Evolutionary conservation across 345 rosid genomes (phyloP).

Genomic region (Limnanthes douglasii): DNA sequence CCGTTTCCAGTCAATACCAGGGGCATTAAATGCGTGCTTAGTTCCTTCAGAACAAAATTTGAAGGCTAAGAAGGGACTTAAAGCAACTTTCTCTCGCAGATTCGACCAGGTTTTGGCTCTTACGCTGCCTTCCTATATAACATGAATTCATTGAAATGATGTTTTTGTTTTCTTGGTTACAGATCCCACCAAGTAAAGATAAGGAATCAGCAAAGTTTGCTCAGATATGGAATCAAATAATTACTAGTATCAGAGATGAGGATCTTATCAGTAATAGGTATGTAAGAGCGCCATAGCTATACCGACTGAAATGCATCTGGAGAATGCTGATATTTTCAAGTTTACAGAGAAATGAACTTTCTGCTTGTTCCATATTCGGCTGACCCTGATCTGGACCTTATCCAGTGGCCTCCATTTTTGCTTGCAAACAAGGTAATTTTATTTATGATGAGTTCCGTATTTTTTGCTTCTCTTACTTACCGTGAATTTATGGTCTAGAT

Average conservation of each 20-base stretch:
- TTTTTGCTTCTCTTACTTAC: constrained; percentile 1
- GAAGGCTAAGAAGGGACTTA: constrained; percentile 13
- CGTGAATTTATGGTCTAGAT: constrained; percentile 17
- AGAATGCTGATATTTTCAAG: background rate
- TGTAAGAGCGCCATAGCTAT: no score
- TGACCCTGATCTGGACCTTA: constrained; percentile 29
- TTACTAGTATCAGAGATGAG: constrained; percentile 21
- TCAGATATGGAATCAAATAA: constrained; percentile 23
- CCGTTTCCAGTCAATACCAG: constrained; percentile 18
- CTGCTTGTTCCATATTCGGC: constrained; percentile 44
- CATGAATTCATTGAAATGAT: constrained; percentile 5
- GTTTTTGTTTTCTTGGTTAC: no score
- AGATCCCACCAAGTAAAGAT: constrained; percentile 11
- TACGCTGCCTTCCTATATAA: no score
- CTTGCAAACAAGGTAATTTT: constrained; percentile 48
- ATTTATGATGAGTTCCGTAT: no score
- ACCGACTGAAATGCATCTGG: background rate
- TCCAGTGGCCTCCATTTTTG: constrained; percentile 51
- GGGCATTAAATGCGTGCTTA: constrained; percentile 14
- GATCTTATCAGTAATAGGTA: constrained; percentile 19
- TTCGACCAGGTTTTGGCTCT: constrained; percentile 11
- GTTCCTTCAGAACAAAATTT: constrained; percentile 14
- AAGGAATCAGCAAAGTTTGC: constrained; percentile 20
- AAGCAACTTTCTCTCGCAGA: constrained; percentile 11
- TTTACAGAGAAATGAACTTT: constrained; percentile 37